A percentile compares a stretch with the other conserved stretches of the same genome.
phyloP scores from a whole-genome alignment of 108 stramenopile species.

The Cylindrotheca closterium region DNA sequence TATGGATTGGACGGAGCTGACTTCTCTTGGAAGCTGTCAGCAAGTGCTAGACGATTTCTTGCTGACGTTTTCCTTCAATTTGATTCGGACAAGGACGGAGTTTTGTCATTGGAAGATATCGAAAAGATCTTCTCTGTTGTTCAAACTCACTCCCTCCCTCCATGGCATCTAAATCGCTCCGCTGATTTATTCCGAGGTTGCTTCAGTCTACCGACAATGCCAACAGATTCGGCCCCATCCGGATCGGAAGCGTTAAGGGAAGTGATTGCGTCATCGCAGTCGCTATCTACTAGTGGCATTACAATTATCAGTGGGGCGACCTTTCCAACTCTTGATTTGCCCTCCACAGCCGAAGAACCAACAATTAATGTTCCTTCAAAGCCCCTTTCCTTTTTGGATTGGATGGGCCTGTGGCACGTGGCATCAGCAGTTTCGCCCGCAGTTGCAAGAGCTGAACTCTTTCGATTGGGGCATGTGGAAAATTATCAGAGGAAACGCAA shows the following conservation, averaged over 20 bases:
- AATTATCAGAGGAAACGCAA: slow-evolving; percentile 17
- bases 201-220: slow-evolving; percentile 56
- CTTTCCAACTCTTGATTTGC: slow-evolving; percentile 60
- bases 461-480: slow-evolving; percentile 62
- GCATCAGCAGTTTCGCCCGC: slow-evolving; percentile 64
- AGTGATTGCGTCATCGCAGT: slow-evolving; percentile 32
- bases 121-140: slow-evolving; percentile 64
- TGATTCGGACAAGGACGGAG: slow-evolving; percentile 63
- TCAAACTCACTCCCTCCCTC: slow-evolving; percentile 56
- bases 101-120: slow-evolving; percentile 58
- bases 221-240: slow-evolving; percentile 10
- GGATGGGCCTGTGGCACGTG: slow-evolving; percentile 85
- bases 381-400: slow-evolving; percentile 64
- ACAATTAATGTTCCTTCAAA: slow-evolving; percentile 12
- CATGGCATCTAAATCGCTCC: slow-evolving; percentile 70
- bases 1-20: not conserved
- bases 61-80: slow-evolving; percentile 66
- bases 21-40: slow-evolving; percentile 43
- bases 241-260: slow-evolving; percentile 7
- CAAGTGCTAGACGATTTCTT: slow-evolving; percentile 53
- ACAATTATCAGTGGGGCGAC: slow-evolving; percentile 69
- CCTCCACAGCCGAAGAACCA: slow-evolving; percentile 19
- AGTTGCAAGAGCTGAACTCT: slow-evolving; percentile 60
- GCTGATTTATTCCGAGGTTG: slow-evolving; percentile 50
- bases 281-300: slow-evolving; percentile 69